These are phyloP conservation scores for Ustanciosporium gigantosporum DNA, from an alignment of 1,284 basidiomycete species.

Conservation along the genomic window DNA sequence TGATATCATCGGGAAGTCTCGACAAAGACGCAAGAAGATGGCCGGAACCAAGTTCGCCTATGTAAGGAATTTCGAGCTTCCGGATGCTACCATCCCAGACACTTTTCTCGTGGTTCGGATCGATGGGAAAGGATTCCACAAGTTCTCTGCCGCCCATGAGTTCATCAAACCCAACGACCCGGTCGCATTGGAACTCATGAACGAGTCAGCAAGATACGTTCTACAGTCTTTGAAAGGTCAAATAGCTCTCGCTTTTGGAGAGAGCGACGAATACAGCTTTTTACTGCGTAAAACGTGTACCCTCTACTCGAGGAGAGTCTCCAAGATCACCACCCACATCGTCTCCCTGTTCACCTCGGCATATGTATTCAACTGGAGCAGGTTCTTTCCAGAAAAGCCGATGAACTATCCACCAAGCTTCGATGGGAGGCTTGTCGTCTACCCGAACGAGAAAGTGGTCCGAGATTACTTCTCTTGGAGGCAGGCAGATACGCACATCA, in stretches of 20 bases:
- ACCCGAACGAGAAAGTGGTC: conserved; percentile 74
- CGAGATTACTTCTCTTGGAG: conserved; percentile 94
- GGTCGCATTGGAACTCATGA: conserved; percentile 86
- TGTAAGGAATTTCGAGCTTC: conserved; percentile 85
- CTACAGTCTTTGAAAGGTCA: conserved; percentile 66
- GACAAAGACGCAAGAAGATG: too few relatives aligned
- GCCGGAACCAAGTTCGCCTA: conserved; percentile 89
- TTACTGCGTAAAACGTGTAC: conserved; percentile 75
- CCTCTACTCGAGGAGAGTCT: conserved; percentile 76
- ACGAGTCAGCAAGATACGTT: conserved; percentile 78
- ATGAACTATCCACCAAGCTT: conserved; percentile 84
- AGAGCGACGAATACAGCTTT: conserved; percentile 97
- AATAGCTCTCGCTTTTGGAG: conserved; percentile 73
- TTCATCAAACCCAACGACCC: conserved; percentile 92
- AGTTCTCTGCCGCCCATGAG: conserved; percentile 81
- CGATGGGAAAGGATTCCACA: conserved; percentile 93
- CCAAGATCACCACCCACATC: conserved; percentile 86
- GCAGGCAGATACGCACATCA: conserved; percentile 95
- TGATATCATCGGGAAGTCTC: too few relatives aligned
- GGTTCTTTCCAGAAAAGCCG: conserved; percentile 74
- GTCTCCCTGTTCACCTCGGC: conserved; percentile 89
- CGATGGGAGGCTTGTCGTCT: conserved; percentile 80
- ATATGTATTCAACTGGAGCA: conserved; percentile 84
- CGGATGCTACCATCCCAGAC: conserved; percentile 80
- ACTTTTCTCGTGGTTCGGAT: conserved; percentile 85